Conservation (phyloP, 1,284 basidiomycete genomes). For the Schizopora paradoxa region DNA sequence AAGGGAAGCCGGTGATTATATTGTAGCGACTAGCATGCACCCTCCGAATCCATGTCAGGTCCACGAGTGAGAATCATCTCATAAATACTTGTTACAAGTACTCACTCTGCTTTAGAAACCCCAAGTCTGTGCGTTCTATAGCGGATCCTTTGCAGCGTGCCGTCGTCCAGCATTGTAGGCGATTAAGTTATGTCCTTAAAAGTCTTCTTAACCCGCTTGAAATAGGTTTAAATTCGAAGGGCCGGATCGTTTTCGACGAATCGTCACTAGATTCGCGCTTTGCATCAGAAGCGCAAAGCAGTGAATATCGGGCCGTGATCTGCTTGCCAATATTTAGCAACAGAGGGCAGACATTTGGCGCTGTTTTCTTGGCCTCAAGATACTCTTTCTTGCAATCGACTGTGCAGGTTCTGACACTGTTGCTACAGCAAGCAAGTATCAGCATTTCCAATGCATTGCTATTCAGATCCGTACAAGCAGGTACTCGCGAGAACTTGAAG, state of each 20-base stretch:
- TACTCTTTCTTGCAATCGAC: constrained; percentile 57
- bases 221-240: constrained; percentile 61
- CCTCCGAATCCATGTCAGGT: constrained; percentile 54
- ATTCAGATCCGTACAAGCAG: constrained; percentile 65
- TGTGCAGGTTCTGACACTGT: constrained; percentile 54
- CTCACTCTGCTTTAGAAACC: constrained; percentile 39
- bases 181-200: neutral
- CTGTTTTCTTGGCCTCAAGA: constrained; percentile 49
- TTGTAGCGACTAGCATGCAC: constrained; percentile 57
- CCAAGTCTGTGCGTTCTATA: constrained; percentile 52
- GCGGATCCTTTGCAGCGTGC: constrained; percentile 57
- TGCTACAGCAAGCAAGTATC: constrained; percentile 69
- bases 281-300: constrained; percentile 57
- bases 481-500: constrained; percentile 64
- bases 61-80: constrained; percentile 44
- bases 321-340: constrained; percentile 69
- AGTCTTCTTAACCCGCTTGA: neutral
- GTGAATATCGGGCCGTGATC: constrained; percentile 52
- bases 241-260: constrained; percentile 54
- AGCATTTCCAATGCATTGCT: constrained; percentile 67
- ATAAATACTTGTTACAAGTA: constrained; percentile 2
- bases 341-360: constrained; percentile 56
- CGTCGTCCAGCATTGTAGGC: constrained; percentile 58
- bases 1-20: constrained; percentile 62
- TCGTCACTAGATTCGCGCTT: constrained; percentile 58